Base-by-base conservation (phyloP, 169 alveolate species). In the Plasmodium billcollinsi region DNA sequence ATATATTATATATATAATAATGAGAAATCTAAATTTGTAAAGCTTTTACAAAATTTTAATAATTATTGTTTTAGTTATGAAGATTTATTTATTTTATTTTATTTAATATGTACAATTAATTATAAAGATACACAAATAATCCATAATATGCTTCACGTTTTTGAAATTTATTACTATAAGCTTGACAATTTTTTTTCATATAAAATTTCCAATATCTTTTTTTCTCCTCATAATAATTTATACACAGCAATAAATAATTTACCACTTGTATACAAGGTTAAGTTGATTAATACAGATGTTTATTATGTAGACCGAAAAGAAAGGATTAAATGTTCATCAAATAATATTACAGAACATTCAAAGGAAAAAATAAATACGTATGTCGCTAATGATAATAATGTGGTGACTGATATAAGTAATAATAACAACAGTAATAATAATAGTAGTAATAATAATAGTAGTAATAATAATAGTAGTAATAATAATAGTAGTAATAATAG, bases 81-180 rank as follows among this genome's bases (percentile, higher is more conserved):
- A 29, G 90, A 80, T 24, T 62, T 80, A n/a, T 80, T 80, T 61
- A 80, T 80, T 24, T 72, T 80, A 3, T 80, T 80, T 18, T 80
- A 80, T 62, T 67, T 80, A 67, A 33, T 80, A 18, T 80, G 90
- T n/a, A 69, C 24, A 80, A 49, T 80, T 45, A 80, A 80, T 50
- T 69, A 80, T 61, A 80, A 49, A 45, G 54, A 80, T 15, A 33
- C 12, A 12, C 15, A 33, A 29, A 21, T 80, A 26, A 58, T 80
- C 45, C 73, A 58, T 21, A 43, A 39, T 45, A 61, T 80, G 24
- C 21, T 80, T 52, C 52, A 24, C n/a, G 73, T 67, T 45, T 72
- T 80, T 69, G 90, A 80, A 49, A 69, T 56, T 39, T 67, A 80
- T 62, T 80, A 80, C 33, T 80, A 69, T 39, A 66, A 80, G 45